Base-by-base conservation (phyloP, 106 monocot genomes). In the Phalaenopsis aphrodite region DNA sequence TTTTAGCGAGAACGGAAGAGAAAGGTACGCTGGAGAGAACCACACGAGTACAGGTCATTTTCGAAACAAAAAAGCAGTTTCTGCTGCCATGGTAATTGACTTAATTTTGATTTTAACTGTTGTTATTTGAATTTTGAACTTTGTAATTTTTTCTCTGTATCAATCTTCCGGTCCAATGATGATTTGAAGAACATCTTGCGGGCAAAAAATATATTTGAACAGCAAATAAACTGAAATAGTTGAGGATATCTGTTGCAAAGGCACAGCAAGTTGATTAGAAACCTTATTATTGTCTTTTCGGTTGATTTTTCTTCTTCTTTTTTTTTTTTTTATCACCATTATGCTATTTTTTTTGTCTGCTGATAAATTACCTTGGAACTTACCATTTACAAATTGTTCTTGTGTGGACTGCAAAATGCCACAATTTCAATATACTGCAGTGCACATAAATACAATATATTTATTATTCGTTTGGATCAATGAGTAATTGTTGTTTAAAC, bases 11-110 rank as follows among this genome's bases (percentile, higher is more conserved):
- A 8, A 66, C 16, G 77, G 75, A 41, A 65, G 41, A 49, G 78
- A 84, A 46, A 66, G 81, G 8, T 65, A 52, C 77, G 72, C 79
- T 42, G 72, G 47, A 19, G 76, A 84, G 2, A 77, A 21, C 68
- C 56, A 80, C 67, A 69, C 80, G 55, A 24, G 68, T 4, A 57
- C 67, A 5, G 42, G 49, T 56, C 80, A 64, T 12, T 30, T 67
- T 71, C 65, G 15, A 42, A 65, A 77, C 41, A 41, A 68, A 67
- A 75, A 47, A 45, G 42, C 67, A 45, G 52, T 49, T 67, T n/a
- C 78, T 39, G 48, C 52, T 69, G 38, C 75, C 39, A 52, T 42
- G 80, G 84, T 80, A 66, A 41, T 67, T 68, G 43, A 15, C 55
- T 57, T 9, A 19, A 52, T 61, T 15, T 30, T 80, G 41, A 37